A percentile compares a stretch with the other conserved stretches of the same genome.
Conservation (phyloP, 495 filamentous ascomycete genomes). For the Penicillium alfredii region DNA sequence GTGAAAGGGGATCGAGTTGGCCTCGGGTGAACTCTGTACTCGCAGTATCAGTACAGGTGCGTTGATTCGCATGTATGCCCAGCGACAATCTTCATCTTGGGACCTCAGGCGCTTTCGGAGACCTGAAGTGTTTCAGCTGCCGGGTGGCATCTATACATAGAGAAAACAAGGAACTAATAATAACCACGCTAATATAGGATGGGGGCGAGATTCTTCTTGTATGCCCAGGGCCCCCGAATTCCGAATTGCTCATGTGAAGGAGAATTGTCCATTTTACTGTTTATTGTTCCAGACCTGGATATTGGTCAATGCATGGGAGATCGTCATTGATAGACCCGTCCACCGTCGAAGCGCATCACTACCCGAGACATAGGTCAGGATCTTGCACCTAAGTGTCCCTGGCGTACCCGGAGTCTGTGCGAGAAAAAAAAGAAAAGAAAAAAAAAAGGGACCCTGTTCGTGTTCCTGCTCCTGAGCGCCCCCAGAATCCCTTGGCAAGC, state of each 20-base stretch:
- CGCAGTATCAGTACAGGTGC: no score
- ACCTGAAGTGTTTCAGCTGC: constrained; percentile 8
- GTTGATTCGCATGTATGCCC: not conserved
- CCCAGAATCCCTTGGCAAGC: no score
- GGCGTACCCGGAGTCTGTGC: no score
- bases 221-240: no score
- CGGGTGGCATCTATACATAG: not conserved
- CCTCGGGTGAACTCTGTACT: no score
- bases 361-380: no score
- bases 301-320: not conserved
- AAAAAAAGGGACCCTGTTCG: not conserved
- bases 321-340: not conserved
- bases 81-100: constrained; percentile 2
- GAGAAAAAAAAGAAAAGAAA: no score
- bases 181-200: constrained; percentile 1
- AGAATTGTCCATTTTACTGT: not conserved
- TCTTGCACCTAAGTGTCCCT: no score
- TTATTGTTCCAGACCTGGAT: not conserved
- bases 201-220: no score
- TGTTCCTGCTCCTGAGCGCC: constrained; percentile 4
- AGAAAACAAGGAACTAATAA: not conserved
- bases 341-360: no score
- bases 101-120: constrained; percentile 2
- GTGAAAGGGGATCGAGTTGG: no score
- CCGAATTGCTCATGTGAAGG: not conserved